Evolutionary conservation across 2,329 filamentous ascomycete species (phyloP).

Genomic region (Blastomyces emzantsi): DNA sequence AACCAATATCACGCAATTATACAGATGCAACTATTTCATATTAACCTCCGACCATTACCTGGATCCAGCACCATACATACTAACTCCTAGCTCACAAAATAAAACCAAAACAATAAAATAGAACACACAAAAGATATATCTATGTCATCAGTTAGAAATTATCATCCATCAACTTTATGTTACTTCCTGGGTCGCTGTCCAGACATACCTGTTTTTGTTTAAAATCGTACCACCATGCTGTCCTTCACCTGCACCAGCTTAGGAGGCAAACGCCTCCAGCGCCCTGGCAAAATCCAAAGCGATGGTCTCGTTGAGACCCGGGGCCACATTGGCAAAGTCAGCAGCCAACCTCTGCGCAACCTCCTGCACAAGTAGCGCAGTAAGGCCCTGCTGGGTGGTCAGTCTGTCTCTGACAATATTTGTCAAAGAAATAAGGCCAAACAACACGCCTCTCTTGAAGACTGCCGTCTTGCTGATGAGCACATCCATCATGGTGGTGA

Average conservation of each 20-base stretch:
- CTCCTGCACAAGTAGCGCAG: constrained; percentile 14
- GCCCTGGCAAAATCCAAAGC: constrained; percentile 15
- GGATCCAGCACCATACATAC: no score
- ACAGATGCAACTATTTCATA: no score
- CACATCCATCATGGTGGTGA: constrained; percentile 16
- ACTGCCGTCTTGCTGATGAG: constrained; percentile 17
- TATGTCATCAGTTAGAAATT: no score
- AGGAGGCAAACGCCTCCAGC: constrained; percentile 12
- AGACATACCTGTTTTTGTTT: no score
- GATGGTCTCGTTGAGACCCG: constrained; percentile 16
- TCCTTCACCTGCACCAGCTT: neutral
- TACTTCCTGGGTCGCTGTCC: no score
- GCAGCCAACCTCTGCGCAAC: constrained; percentile 15
- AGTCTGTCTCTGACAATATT: constrained; percentile 15
- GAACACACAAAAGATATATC: no score
- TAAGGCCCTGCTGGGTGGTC: constrained; percentile 14
- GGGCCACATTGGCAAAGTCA: constrained; percentile 16
- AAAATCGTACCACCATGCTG: no score
- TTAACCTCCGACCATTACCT: no score
- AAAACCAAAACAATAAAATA: no score
- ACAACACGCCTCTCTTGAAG: constrained; percentile 15
- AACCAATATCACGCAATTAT: no score
- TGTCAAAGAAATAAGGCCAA: constrained; percentile 16
- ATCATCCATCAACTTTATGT: no score
- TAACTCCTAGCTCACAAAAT: no score